Evolutionary conservation across 1,284 basidiomycete genomes (phyloP).

Genomic region (Apiotrichum montevideense): DNA sequence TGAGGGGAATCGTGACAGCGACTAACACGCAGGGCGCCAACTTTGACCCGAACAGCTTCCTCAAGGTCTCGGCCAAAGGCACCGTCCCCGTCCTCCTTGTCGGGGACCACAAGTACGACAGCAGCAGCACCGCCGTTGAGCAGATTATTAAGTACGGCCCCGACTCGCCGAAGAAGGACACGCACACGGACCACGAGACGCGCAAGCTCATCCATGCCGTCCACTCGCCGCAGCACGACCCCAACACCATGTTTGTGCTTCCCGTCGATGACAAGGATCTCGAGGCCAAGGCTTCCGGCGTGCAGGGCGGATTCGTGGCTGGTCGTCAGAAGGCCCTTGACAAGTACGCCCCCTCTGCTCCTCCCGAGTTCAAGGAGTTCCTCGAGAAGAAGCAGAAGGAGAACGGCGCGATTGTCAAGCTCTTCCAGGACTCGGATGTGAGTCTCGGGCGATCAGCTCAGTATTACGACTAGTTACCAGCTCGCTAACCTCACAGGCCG

Average conservation of each 20-base stretch:
- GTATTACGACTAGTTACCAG: no score
- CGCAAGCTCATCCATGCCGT: conserved; percentile 44
- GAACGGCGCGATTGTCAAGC: conserved; percentile 51
- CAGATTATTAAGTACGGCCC: conserved; percentile 53
- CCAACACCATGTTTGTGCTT: conserved; percentile 53
- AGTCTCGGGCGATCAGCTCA: not conserved
- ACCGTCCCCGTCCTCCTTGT: conserved; percentile 56
- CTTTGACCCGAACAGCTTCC: conserved; percentile 54
- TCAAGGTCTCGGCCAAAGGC: conserved; percentile 55
- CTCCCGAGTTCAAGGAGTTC: conserved; percentile 52
- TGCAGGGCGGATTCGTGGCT: conserved; percentile 49
- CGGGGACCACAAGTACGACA: conserved; percentile 16
- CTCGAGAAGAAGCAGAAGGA: conserved; percentile 52
- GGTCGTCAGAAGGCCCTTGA: conserved; percentile 49
- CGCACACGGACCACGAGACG: conserved; percentile 29
- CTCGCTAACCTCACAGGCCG: conserved; percentile 18
- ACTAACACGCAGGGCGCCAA: conserved; percentile 53
- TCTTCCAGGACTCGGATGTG: conserved; percentile 32
- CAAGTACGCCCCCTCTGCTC: conserved; percentile 47
- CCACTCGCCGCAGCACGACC: conserved; percentile 56
- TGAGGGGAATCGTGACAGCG: not conserved
- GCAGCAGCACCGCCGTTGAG: conserved; percentile 48
- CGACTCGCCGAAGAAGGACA: conserved; percentile 36
- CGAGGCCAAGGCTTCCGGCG: conserved; percentile 46
- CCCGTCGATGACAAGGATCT: conserved; percentile 55